A percentile compares a stretch with the other conserved stretches of the same genome.
These are phyloP conservation scores for Sedum album DNA, from an alignment of 164 flowering plant species.

Conservation along the genomic window DNA sequence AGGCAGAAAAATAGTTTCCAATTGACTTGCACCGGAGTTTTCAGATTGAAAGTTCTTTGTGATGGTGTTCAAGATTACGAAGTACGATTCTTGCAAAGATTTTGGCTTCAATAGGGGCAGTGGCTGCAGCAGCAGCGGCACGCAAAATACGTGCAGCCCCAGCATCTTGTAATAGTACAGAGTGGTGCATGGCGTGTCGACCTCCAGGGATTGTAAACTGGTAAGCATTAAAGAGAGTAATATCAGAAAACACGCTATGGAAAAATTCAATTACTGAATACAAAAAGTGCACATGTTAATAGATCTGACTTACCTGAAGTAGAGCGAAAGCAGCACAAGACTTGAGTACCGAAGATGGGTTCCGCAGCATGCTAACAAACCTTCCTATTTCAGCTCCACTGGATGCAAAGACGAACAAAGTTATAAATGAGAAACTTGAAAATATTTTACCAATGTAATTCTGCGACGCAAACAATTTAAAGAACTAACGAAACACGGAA, in stretches of 20 bases:
- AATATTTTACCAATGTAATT: no score
- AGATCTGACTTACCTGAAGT: slow-evolving; percentile 28
- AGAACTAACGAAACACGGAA: not conserved
- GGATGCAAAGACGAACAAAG: slow-evolving; percentile 6
- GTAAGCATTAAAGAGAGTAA: not conserved
- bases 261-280: not conserved
- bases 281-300: not conserved
- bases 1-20: not conserved
- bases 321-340: slow-evolving; percentile 97
- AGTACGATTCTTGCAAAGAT: slow-evolving; percentile 88
- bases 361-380: slow-evolving; percentile 81
- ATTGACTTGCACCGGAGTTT: not conserved
- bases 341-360: slow-evolving; percentile 71
- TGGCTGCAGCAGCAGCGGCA: slow-evolving; percentile 85
- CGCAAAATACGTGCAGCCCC: slow-evolving; percentile 80
- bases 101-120: slow-evolving; percentile 88
- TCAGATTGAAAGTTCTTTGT: slow-evolving; percentile 30
- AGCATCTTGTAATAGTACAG: slow-evolving; percentile 63
- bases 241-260: not conserved
- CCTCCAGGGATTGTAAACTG: slow-evolving; percentile 96
- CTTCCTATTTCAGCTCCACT: slow-evolving; percentile 97
- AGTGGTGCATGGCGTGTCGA: slow-evolving; percentile 84
- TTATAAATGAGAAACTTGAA: no score
- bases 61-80: slow-evolving; percentile 89
- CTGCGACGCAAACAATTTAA: not conserved